Conservation (phyloP, 306 rosid species). For the Elaeagnus macrophylla region DNA sequence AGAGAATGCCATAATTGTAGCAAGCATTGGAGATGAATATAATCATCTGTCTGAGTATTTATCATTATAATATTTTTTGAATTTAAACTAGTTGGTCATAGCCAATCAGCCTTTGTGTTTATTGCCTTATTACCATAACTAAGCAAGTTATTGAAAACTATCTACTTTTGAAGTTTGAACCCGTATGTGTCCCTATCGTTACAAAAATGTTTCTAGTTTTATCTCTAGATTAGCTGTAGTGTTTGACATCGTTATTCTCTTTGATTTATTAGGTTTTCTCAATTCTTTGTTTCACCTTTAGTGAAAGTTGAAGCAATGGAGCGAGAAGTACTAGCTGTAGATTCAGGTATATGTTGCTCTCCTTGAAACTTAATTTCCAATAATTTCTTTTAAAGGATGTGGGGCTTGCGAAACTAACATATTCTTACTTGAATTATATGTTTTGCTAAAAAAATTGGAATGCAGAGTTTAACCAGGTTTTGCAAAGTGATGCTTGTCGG, state of each 20-base stretch:
- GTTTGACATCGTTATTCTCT: conserved; percentile 5
- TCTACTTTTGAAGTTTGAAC: not conserved
- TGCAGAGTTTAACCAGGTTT: conserved; percentile 82
- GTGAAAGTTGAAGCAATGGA: conserved; percentile 93
- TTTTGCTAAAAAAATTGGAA: conserved; percentile 30
- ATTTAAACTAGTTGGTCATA: not conserved
- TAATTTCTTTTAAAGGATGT: conserved; percentile 9
- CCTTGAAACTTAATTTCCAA: conserved; percentile 14
- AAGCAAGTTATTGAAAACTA: not conserved
- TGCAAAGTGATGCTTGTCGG: conserved; percentile 82
- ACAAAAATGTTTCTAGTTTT: conserved; percentile 1
- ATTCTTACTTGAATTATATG: conserved; percentile 29
- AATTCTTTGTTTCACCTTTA: conserved; percentile 89
- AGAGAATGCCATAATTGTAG: not conserved
- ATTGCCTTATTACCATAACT: not conserved
- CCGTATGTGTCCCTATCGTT: not conserved
- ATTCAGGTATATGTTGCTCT: conserved; percentile 61
- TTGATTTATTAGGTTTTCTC: conserved; percentile 65
- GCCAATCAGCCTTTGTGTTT: no score
- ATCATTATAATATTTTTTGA: not conserved
- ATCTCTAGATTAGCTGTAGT: not conserved
- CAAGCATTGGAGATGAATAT: not conserved
- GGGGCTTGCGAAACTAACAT: conserved; percentile 16
- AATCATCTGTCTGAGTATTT: not conserved
- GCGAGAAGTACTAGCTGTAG: conserved; percentile 91